Evolutionary conservation across 176 grass and related monocot species (phyloP).

Genomic region (Aegilops umbellulata): DNA sequence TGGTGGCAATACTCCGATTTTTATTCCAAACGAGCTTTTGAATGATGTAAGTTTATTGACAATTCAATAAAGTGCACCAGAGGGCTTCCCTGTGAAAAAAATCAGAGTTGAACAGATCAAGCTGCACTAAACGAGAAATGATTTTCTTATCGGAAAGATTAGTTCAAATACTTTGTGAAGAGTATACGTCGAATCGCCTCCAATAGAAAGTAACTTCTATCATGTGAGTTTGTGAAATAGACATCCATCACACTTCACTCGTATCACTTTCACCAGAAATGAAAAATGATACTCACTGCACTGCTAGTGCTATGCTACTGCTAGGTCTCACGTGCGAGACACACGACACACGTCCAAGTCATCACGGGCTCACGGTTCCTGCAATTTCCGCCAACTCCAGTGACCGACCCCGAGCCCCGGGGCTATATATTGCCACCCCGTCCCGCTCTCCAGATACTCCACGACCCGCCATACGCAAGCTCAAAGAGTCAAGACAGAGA

Average conservation of each 20-base stretch:
- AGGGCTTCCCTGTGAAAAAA: neutral
- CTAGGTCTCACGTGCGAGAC: neutral
- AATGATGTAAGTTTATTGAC: no score
- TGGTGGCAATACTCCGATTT: no score
- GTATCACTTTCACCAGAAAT: neutral
- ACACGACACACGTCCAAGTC: neutral
- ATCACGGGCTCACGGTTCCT: neutral
- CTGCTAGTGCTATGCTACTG: neutral
- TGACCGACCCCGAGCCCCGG: neutral
- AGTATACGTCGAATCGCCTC: neutral
- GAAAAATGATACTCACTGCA: neutral
- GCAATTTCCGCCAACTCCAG: conserved; percentile 2
- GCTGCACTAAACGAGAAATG: no score
- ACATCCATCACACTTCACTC: neutral
- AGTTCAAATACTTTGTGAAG: neutral
- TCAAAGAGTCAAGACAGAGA: neutral
- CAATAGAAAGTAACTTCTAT: neutral
- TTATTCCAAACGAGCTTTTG: no score
- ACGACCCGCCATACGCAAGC: neutral
- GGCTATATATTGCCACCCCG: conserved; percentile 23
- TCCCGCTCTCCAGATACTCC: neutral
- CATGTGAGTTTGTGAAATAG: neutral
- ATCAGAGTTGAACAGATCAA: no score
- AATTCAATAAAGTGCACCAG: no score
- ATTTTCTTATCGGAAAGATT: no score